phyloP scores from a whole-genome alignment of 352 stramenopile genomes.

The Thalassiosira exigua region DNA sequence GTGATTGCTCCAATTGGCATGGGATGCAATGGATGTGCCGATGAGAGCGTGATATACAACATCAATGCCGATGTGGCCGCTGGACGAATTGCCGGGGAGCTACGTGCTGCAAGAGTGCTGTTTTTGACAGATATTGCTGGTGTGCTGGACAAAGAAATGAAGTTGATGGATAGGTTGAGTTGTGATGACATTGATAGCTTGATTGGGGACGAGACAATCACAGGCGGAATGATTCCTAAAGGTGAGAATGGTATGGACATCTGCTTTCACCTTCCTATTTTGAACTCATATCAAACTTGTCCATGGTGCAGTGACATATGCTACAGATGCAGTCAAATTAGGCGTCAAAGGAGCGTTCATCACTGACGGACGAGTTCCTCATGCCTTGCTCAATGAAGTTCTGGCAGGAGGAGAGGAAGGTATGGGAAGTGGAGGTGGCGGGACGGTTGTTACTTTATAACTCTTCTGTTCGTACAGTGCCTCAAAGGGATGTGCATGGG shows the following conservation, averaged over 20 bases:
- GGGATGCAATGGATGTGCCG: constrained; percentile 71
- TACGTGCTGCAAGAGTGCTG: constrained; percentile 82
- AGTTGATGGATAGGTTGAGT: constrained; percentile 79
- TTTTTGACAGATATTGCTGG: constrained; percentile 89
- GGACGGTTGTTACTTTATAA: constrained; percentile 79
- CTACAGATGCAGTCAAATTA: constrained; percentile 83
- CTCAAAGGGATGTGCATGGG: constrained; percentile 3
- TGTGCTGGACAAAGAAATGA: constrained; percentile 87
- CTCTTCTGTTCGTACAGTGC: not conserved
- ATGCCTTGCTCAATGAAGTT: constrained; percentile 83
- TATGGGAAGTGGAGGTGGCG: constrained; percentile 71
- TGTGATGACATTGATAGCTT: constrained; percentile 79
- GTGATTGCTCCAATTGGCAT: constrained; percentile 88
- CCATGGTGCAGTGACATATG: constrained; percentile 74
- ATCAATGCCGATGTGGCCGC: constrained; percentile 89
- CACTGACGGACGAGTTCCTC: constrained; percentile 83
- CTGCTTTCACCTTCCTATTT: not conserved
- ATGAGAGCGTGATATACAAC: constrained; percentile 84
- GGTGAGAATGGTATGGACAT: constrained; percentile 32
- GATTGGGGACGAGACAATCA: constrained; percentile 88
- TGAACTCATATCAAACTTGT: not conserved
- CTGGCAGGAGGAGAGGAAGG: constrained; percentile 68
- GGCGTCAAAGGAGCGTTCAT: constrained; percentile 83
- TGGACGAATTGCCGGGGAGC: constrained; percentile 84
- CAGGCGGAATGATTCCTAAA: constrained; percentile 86